Percentiles rank a stretch among this genome's conserved stretches.
These are phyloP conservation scores for Lepidium sativum DNA, from an alignment of 345 rosid species.

Conservation along the genomic window DNA sequence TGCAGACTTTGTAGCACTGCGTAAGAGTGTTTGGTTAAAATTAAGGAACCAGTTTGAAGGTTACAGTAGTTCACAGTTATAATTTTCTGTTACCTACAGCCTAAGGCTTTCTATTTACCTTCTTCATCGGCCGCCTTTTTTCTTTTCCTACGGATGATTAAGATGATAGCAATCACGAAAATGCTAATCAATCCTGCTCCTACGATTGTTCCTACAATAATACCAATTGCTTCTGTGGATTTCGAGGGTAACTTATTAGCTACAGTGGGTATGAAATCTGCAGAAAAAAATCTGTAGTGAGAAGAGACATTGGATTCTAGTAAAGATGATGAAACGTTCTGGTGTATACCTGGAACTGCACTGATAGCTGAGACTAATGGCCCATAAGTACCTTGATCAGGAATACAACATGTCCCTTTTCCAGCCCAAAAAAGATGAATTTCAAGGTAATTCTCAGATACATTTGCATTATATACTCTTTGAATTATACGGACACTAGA, in stretches of 20 bases:
- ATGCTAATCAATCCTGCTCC: slow-evolving; percentile 38
- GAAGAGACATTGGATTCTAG: background rate
- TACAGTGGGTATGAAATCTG: slow-evolving; percentile 68
- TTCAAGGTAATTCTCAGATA: slow-evolving; percentile 44
- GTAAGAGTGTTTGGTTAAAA: background rate
- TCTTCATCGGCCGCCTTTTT: slow-evolving; percentile 32
- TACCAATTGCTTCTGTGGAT: slow-evolving; percentile 31
- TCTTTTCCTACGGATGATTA: slow-evolving; percentile 35
- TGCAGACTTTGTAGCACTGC: slow-evolving; percentile 49
- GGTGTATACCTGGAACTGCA: slow-evolving; percentile 45
- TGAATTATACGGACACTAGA: slow-evolving; percentile 24
- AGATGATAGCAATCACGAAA: slow-evolving; percentile 25
- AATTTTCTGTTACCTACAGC: background rate
- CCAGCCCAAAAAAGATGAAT: slow-evolving; percentile 66
- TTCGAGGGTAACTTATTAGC: slow-evolving; percentile 36
- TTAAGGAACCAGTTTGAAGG: background rate
- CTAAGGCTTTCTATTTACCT: slow-evolving; percentile 32
- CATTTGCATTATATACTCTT: slow-evolving; percentile 37
- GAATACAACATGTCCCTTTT: slow-evolving; percentile 47
- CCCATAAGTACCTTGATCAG: slow-evolving; percentile 45
- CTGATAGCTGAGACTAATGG: slow-evolving; percentile 56
- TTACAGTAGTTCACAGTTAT: background rate
- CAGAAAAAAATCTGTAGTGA: slow-evolving; percentile 4
- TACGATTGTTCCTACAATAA: slow-evolving; percentile 47
- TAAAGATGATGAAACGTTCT: background rate